Evolutionary conservation across 345 rosid genomes (phyloP).

Genomic region (Gossypium anomalum): DNA sequence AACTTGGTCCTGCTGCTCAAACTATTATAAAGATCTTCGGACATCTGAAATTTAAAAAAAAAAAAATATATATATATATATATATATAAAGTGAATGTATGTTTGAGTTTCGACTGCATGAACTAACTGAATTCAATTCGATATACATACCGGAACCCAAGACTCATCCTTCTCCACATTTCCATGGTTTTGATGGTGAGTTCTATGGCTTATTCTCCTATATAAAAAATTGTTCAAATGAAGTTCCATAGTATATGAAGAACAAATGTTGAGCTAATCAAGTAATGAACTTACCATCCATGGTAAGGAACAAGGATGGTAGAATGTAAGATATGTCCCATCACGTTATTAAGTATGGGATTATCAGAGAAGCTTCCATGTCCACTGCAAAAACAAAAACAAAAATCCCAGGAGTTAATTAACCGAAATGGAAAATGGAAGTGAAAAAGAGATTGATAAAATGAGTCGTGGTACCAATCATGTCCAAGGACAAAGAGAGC

Average conservation of each 20-base stretch:
- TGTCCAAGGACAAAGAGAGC: constrained; percentile 89
- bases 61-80: not conserved
- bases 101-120: not conserved
- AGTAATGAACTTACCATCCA: constrained; percentile 54
- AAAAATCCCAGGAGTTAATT: not conserved
- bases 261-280: not conserved
- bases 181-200: constrained; percentile 88
- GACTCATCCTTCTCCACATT: constrained; percentile 84
- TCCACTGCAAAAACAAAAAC: constrained; percentile 44
- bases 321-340: constrained; percentile 75
- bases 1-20: constrained; percentile 32
- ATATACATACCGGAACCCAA: constrained; percentile 53
- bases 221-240: not conserved
- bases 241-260: not conserved
- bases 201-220: constrained; percentile 90
- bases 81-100: too few relatives aligned
- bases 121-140: not conserved
- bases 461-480: constrained; percentile 40
- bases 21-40: constrained; percentile 50
- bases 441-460: not conserved
- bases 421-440: not conserved
- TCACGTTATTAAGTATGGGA: constrained; percentile 47
- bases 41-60: constrained; percentile 37
- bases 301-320: constrained; percentile 83
- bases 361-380: constrained; percentile 76